These are phyloP conservation scores for Capsaspora owczarzaki DNA, from an alignment of 78 protist genomes.

Conservation along the genomic window DNA sequence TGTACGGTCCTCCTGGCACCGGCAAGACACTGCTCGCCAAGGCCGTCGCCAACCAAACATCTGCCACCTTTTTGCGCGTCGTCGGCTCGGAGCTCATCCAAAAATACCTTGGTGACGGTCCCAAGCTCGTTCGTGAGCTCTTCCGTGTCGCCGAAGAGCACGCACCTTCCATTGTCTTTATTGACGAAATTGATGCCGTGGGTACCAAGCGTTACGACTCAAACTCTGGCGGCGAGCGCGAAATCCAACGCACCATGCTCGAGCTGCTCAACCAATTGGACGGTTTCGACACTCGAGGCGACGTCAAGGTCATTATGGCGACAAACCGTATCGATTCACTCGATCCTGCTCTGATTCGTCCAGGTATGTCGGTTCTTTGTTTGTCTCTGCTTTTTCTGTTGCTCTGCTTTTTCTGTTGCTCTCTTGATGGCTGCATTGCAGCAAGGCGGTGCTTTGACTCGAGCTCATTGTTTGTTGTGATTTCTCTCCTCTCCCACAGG, in stretches of 20 bases:
- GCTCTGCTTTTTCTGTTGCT: not conserved
- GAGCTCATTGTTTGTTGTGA: not conserved
- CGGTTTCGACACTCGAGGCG: conserved; percentile 86
- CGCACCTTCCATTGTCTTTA: conserved; percentile 98
- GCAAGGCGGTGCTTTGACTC: too few relatives aligned
- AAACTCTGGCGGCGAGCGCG: conserved; percentile 92
- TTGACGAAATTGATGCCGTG: conserved; percentile 99
- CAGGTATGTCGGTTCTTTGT: conserved; percentile 68
- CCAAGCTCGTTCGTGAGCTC: conserved; percentile 94
- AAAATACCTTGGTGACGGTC: conserved; percentile 99
- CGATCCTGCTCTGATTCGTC: conserved; percentile 98
- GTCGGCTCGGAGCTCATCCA: conserved; percentile 99
- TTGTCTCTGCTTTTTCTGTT: not conserved
- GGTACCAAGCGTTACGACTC: conserved; percentile 92
- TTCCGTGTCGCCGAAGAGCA: conserved; percentile 92
- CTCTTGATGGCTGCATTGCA: not conserved
- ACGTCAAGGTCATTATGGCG: conserved; percentile 98
- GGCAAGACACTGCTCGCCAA: conserved; percentile 99
- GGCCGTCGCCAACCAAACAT: conserved; percentile 98
- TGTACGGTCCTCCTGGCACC: conserved; percentile 93
- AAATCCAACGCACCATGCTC: conserved; percentile 98
- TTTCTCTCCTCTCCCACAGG: not conserved
- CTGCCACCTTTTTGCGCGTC: conserved; percentile 98
- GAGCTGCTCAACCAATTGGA: conserved; percentile 99
- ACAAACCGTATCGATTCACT: conserved; percentile 98